These are phyloP conservation scores for Phlyctochytrium bullatum DNA, from an alignment of 192 early-diverging fungal species.

Conservation along the genomic window DNA sequence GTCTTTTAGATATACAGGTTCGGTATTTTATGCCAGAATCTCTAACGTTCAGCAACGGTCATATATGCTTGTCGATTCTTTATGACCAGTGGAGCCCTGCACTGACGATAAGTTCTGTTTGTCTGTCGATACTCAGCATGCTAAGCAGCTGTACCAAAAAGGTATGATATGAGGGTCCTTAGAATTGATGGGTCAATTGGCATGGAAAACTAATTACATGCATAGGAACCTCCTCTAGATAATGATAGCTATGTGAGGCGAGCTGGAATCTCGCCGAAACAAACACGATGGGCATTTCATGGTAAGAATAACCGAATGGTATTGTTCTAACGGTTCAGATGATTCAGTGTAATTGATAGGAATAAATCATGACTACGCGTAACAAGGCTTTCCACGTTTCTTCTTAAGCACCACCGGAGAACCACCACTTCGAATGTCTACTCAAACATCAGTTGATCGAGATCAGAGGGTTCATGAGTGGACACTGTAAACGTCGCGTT, in stretches of 20 bases:
- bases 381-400: too few relatives aligned
- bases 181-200: neutral
- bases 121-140: constrained; percentile 90
- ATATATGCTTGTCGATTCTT: constrained; percentile 94
- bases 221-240: constrained; percentile 46
- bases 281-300: constrained; percentile 49
- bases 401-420: too few relatives aligned
- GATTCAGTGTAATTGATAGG: neutral
- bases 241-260: constrained; percentile 39
- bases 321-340: neutral
- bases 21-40: neutral
- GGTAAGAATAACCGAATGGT: constrained; percentile 16
- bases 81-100: constrained; percentile 94
- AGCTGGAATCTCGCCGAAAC: constrained; percentile 42
- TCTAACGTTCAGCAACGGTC: constrained; percentile 82
- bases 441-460: too few relatives aligned
- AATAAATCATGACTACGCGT: too few relatives aligned
- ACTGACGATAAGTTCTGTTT: constrained; percentile 83
- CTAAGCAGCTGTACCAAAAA: constrained; percentile 81
- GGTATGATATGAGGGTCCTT: constrained; percentile 26
- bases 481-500: too few relatives aligned
- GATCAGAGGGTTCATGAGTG: too few relatives aligned
- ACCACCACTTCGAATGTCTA: too few relatives aligned
- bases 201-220: neutral
- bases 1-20: neutral